These are phyloP conservation scores for Thermomucor indicae-seudaticae DNA, from an alignment of 371 early-diverging fungal genomes.

Conservation along the genomic window DNA sequence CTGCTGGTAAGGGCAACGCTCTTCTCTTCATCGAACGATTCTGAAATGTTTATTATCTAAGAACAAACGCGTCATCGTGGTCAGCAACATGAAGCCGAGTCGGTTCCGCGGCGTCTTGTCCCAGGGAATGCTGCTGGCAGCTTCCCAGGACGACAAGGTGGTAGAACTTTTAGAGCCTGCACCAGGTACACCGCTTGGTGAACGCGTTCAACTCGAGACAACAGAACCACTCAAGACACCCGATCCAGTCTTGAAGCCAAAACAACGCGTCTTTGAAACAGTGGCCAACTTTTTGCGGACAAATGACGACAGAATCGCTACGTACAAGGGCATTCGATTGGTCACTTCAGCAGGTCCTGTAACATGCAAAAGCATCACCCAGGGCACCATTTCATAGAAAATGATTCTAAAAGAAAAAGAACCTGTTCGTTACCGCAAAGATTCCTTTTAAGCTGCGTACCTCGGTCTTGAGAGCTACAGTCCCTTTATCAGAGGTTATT, in stretches of 20 bases:
- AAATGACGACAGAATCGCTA: slow-evolving; percentile 39
- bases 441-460: too few relatives aligned
- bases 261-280: slow-evolving; percentile 52
- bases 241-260: slow-evolving; percentile 48
- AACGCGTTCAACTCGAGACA: slow-evolving; percentile 30
- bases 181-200: slow-evolving; percentile 35
- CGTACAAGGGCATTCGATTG: slow-evolving; percentile 46
- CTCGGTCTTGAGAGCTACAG: too few relatives aligned
- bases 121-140: slow-evolving; percentile 59
- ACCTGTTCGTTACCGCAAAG: background rate
- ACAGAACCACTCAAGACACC: slow-evolving; percentile 9
- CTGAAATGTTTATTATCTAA: slow-evolving; percentile 2
- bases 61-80: slow-evolving; percentile 49
- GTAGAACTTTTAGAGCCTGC: slow-evolving; percentile 49
- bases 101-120: slow-evolving; percentile 57
- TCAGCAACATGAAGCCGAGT: slow-evolving; percentile 58
- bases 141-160: slow-evolving; percentile 22
- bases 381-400: slow-evolving; percentile 5
- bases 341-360: slow-evolving; percentile 43
- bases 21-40: background rate
- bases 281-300: slow-evolving; percentile 33
- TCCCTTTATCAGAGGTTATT: too few relatives aligned
- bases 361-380: background rate
- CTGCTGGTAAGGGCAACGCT: slow-evolving; percentile 24
- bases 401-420: background rate